These are phyloP conservation scores for Excoecaria agallocha DNA, from an alignment of 345 rosid species.

Conservation along the genomic window DNA sequence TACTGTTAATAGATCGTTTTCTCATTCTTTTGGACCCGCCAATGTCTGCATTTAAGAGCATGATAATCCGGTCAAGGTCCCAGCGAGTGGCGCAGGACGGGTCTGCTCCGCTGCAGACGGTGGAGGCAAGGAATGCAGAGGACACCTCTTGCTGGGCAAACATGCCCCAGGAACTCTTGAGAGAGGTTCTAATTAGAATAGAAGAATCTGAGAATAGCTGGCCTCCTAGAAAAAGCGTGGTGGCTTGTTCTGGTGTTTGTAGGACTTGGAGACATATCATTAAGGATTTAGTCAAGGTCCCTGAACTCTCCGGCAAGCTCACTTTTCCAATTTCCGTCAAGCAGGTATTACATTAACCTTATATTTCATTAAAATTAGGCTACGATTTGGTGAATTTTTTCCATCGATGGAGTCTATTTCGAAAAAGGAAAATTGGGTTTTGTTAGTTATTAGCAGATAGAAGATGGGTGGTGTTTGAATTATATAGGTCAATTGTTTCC, in stretches of 20 bases:
- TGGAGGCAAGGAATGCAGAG: not conserved
- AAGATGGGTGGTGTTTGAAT: not conserved
- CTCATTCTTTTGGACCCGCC: not conserved
- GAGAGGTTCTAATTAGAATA: constrained; percentile 28
- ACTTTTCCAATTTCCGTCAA: constrained; percentile 36
- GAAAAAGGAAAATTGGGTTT: not conserved
- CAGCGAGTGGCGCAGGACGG: constrained; percentile 27
- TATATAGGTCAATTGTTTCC: not conserved
- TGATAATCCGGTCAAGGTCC: constrained; percentile 33
- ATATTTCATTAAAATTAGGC: too few species aligned
- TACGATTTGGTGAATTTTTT: not conserved
- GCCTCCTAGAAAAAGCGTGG: constrained; percentile 35
- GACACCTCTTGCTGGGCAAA: constrained; percentile 23
- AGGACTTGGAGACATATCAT: constrained; percentile 31
- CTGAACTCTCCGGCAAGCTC: constrained; percentile 29
- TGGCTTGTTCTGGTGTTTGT: constrained; percentile 38
- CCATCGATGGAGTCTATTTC: not conserved
- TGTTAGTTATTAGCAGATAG: not conserved
- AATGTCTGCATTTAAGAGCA: constrained; percentile 44
- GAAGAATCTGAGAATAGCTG: constrained; percentile 33
- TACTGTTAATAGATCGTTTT: not conserved
- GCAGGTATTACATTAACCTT: constrained; percentile 17
- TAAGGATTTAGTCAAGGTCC: constrained; percentile 30
- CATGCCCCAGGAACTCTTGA: constrained; percentile 33
- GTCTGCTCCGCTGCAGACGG: constrained; percentile 4